Evolutionary conservation across 768 basidiomycete species (phyloP).

Genomic region (Termitomyces sp.): DNA sequence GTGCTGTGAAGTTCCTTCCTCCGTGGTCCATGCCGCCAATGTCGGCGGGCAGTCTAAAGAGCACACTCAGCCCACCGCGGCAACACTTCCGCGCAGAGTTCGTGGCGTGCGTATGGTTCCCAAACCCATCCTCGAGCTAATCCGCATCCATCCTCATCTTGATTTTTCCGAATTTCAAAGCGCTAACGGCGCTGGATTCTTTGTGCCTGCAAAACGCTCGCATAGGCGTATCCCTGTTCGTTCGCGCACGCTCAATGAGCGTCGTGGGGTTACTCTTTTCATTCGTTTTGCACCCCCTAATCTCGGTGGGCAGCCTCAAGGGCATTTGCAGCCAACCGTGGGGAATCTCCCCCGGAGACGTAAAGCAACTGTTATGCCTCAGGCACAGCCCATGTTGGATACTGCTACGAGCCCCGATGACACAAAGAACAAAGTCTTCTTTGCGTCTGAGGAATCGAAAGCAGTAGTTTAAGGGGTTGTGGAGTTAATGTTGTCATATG

Average conservation of each 20-base stretch:
- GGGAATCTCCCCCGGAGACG: slow-evolving; percentile 6
- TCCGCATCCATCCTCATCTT: not conserved
- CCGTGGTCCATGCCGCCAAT: not conserved
- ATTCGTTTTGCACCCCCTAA: slow-evolving; percentile 1
- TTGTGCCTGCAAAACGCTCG: not conserved
- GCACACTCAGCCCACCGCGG: not conserved
- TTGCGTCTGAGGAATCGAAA: not conserved
- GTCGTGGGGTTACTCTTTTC: slow-evolving; percentile 6
- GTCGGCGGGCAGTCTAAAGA: slow-evolving; percentile 2
- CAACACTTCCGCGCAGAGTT: not conserved
- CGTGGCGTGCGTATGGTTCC: not conserved
- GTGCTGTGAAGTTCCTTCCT: not conserved
- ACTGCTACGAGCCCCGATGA: not conserved
- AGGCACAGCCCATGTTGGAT: too few relatives aligned
- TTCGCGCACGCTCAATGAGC: slow-evolving; percentile 2
- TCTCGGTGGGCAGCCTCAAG: slow-evolving; percentile 8
- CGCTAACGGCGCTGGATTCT: not conserved
- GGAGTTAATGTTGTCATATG: not conserved
- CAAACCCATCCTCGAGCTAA: not conserved
- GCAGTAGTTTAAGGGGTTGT: not conserved
- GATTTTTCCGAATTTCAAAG: not conserved
- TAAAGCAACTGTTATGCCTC: not conserved
- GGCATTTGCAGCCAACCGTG: slow-evolving; percentile 4
- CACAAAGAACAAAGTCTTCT: not conserved
- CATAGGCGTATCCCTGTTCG: not conserved